phyloP scores from a whole-genome alignment of 345 rosid genomes.

The Lepidium africanum region DNA sequence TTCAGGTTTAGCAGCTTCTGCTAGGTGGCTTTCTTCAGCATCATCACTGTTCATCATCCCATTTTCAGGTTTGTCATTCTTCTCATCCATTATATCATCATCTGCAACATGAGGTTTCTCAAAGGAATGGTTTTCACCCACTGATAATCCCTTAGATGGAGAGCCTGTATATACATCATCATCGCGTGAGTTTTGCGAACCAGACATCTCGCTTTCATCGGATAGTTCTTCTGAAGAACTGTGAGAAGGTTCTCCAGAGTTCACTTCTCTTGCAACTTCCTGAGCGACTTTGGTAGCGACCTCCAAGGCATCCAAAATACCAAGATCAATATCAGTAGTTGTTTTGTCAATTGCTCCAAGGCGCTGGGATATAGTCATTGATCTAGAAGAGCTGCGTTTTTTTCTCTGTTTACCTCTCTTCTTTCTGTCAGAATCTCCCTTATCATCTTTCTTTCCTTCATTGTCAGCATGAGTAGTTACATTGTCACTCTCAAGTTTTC shows the following conservation, averaged over 20 bases:
- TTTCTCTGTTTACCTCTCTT: constrained; percentile 35
- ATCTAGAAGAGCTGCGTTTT: constrained; percentile 35
- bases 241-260: constrained; percentile 51
- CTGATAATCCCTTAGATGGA: constrained; percentile 35
- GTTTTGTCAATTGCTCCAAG: constrained; percentile 36
- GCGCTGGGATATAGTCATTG: constrained; percentile 26
- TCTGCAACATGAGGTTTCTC: constrained; percentile 34
- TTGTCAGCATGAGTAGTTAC: constrained; percentile 27
- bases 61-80: constrained; percentile 27
- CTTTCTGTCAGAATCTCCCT: constrained; percentile 28
- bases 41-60: constrained; percentile 37
- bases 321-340: constrained; percentile 61
- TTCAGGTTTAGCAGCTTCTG: constrained; percentile 46
- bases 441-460: constrained; percentile 35
- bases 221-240: constrained; percentile 56
- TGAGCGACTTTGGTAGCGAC: constrained; percentile 89
- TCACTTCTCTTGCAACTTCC: constrained; percentile 86
- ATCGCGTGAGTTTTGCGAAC: constrained; percentile 40
- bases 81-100: constrained; percentile 25
- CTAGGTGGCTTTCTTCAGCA: constrained; percentile 49
- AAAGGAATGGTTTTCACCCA: constrained; percentile 36
- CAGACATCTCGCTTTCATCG: constrained; percentile 37
- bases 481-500: constrained; percentile 27
- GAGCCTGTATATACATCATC: constrained; percentile 23
- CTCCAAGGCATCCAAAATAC: constrained; percentile 83